These are phyloP conservation scores for Achaetomium macrosporum DNA, from an alignment of 2,329 filamentous ascomycete genomes.

Conservation along the genomic window DNA sequence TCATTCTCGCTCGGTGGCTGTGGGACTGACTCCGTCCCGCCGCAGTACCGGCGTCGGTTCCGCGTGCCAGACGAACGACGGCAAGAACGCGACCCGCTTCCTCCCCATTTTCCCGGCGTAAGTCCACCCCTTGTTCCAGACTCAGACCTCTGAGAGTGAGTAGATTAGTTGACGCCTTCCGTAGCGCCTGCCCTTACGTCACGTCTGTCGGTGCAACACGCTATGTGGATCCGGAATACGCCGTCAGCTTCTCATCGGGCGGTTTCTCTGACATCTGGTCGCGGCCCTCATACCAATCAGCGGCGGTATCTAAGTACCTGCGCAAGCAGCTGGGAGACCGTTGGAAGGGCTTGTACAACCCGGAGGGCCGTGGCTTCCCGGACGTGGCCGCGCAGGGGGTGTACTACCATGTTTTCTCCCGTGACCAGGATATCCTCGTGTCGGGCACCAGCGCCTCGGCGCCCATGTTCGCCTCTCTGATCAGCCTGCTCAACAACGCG, in stretches of 20 bases:
- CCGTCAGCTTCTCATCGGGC: conserved; percentile 30
- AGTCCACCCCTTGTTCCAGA: background rate
- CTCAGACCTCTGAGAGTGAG: background rate
- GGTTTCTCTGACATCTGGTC: conserved; percentile 43
- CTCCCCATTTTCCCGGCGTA: conserved; percentile 46
- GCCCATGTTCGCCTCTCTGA: conserved; percentile 36
- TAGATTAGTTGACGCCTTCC: background rate
- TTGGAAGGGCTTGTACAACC: conserved; percentile 39
- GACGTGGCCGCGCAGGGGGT: conserved; percentile 50
- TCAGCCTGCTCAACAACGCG: conserved; percentile 39
- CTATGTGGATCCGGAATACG: conserved; percentile 27
- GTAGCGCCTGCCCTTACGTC: conserved; percentile 46
- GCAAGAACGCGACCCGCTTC: conserved; percentile 40
- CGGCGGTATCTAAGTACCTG: conserved; percentile 34
- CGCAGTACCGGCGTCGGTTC: conserved; percentile 51
- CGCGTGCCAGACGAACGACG: conserved; percentile 52
- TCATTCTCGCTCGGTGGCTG: background rate
- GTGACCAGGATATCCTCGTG: conserved; percentile 18
- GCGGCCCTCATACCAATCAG: conserved; percentile 36
- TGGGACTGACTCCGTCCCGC: background rate
- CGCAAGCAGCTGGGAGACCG: conserved; percentile 33
- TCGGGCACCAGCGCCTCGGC: conserved; percentile 33
- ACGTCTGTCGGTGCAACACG: conserved; percentile 54
- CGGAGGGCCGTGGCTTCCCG: conserved; percentile 38
- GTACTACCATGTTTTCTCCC: conserved; percentile 25